Conservation (phyloP, 2,329 filamentous ascomycete genomes). For the Coniochaeta pulveracea region DNA sequence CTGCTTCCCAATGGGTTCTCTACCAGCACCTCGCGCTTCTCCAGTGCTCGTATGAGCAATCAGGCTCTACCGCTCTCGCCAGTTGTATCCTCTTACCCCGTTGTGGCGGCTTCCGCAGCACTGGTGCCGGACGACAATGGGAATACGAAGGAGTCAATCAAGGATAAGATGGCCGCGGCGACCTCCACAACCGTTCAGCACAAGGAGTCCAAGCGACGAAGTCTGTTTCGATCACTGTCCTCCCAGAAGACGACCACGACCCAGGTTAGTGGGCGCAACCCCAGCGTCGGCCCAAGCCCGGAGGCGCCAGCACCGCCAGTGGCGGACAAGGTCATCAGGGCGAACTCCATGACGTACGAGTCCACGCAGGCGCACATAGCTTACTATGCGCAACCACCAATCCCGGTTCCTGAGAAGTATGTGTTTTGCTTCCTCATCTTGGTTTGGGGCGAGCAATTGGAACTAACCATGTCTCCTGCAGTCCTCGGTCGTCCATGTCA, state of each 20-base stretch:
- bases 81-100: constrained; percentile 8
- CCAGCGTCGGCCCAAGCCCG: constrained; percentile 17
- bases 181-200: no score
- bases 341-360: constrained; percentile 22
- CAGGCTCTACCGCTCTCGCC: constrained; percentile 12
- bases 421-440: neutral
- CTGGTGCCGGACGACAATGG: constrained; percentile 5
- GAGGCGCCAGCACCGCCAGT: constrained; percentile 11
- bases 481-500: constrained; percentile 9
- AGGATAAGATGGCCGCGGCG: constrained; percentile 6
- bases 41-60: constrained; percentile 16
- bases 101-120: constrained; percentile 5
- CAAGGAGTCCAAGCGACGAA: constrained; percentile 13
- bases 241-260: constrained; percentile 14
- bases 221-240: constrained; percentile 25
- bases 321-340: constrained; percentile 14
- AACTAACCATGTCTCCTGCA: constrained; percentile 11
- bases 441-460: constrained; percentile 3
- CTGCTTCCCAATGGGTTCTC: constrained; percentile 24
- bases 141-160: neutral
- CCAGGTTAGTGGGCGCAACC: constrained; percentile 15
- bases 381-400: constrained; percentile 16
- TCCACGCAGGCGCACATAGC: constrained; percentile 12
- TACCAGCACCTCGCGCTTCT: constrained; percentile 18
- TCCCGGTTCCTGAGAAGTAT: constrained; percentile 17